Base-by-base conservation (phyloP, 768 basidiomycete species). In the Termitomyces sp. region DNA sequence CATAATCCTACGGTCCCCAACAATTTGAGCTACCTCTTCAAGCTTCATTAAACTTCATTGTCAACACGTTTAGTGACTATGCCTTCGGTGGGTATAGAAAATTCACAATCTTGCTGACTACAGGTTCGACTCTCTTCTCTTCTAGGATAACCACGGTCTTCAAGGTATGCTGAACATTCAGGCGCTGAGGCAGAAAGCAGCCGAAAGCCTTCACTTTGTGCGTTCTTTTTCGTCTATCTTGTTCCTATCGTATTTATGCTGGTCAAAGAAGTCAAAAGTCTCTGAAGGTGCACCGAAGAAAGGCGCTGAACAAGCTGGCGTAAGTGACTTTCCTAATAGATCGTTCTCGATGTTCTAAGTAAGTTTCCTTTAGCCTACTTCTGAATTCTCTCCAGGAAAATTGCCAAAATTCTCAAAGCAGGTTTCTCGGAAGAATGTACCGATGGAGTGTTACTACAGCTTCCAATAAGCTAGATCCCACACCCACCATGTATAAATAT, bases 381-480 rank as follows among this genome's bases (percentile, higher is more conserved):
- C 55, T 51, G 45, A 49, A 29, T 13, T 58, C 42, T 32, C 32
- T 29, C 23, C 57, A 50, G 25, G 50, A 50, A 43, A 54, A 29
- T 18, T 35, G 11, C 43, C 36, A 20, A 62, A 56, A 49, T 59
- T 62, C 23, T 33, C 58, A 32, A 57, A 62, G 49, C 38, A 59
- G 45, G 58, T 56, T 22, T 61, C 60, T 20, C 25, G 45, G 23
- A 59, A 59, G 55, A 59, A 56, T 29, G 29, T 59, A 22, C 57
- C 60, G 29, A 42, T 47, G 45, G 36, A 58, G 32, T 61, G 54
- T 32, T 49, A 50, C 22, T 59, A 47, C 31, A 40, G 31, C 31
- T 59, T 61, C 50, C 60, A 59, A 41, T 59, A 44, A 45, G 46
- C 50, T 40, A 13, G 29, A 40, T 57, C 46, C 18, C 50, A 52